Base-by-base conservation (phyloP, 306 rosid species). In the Comarum palustre region DNA sequence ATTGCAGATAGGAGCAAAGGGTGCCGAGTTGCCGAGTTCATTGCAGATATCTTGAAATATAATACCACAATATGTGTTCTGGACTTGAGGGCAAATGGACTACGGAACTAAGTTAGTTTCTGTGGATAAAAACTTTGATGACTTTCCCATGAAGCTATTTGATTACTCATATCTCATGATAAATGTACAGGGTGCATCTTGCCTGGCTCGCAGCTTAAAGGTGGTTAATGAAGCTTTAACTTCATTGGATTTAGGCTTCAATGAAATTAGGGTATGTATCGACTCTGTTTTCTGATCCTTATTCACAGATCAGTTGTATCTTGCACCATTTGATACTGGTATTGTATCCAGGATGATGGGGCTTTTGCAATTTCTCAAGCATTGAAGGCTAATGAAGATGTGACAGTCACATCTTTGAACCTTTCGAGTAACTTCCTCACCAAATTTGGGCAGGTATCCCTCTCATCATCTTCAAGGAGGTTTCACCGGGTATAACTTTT, bases 281-380 rank as follows among this genome's bases (percentile, higher is more conserved):
- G 60, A 36, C 22, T 51, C 38, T 39, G 2, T 19, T 39, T 54
- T 31, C 63, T 69, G 45, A 58, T 1, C 6, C 69, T 36, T 14
- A 61, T 72, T 75, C 46, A 20, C 19, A 29, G 16, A 19, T 57
- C 61, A 41, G 70, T 70, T 60, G 54, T 72, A 52, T 67, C 46
- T 75, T 55, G 80, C 64, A 34, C 64, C 67, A 7, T 60, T 24
- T 66, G 42, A 72, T 68, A 51, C 46, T 58, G 60, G 61, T 81
- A 71, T 65, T 74, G 60, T 76, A 54, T 80, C 39, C 86, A 94
- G 98, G 98, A 94, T 82, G 96, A 92, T 39, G 98, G 97, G 16
- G 98, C 97, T 55, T 94, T 94, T 47, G 97, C 98, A 41, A 94
- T 94, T 84, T 96, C 98, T 72, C 98, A 94, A 86, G 98, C 98